Evolutionary conservation across 768 basidiomycete species (phyloP), one percentile per base, ranked within the genome.

Genomic region (Termitomyces sp.): DNA sequence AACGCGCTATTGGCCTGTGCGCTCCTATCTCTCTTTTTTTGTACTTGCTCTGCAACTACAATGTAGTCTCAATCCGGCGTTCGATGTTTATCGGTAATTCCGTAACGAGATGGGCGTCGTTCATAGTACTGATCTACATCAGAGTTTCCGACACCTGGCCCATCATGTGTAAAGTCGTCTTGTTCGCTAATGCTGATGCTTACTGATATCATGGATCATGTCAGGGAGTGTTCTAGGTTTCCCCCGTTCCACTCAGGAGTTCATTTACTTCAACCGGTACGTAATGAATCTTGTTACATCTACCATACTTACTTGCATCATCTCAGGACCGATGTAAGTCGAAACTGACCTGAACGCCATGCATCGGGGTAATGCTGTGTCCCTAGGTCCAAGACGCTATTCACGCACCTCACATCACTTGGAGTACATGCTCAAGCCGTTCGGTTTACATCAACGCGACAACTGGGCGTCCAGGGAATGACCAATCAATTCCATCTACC

Each of bases 151-250:
- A 84, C 61, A 81, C 80, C 6, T 79, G 70, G 66, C 79, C 78
- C 5, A 76, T 73, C 57, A 64, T 78, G 17, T 79, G 78, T 77
- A 54, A 60, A n/a, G 7, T 3, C n/a, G 70, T 65, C 9, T 10
- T 31, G 3, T n/a, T 19, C 30, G 6, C 30, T 38, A 31, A 10
- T 53, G 17, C 21, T 9, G 42, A n/a, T 46, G 7, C 31, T 28
- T 17, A 21, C 19, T 37, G n/a, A 37, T n/a, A 14, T 19, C 17
- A 37, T 41, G 21, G 3, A 35, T 35, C 35, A 35, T 35, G 12
- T 21, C 44, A 78, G 78, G 79, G 78, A 78, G 77, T 55, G 85
- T 87, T 23, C 78, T 87, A 19, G 87, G 87, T 8, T 87, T 85
- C 74, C 86, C 86, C n/a, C 76, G 79, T 14, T 74, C 78, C 7